phyloP scores from a whole-genome alignment of 306 rosid genomes.

The Gynostemma pentaphyllum region DNA sequence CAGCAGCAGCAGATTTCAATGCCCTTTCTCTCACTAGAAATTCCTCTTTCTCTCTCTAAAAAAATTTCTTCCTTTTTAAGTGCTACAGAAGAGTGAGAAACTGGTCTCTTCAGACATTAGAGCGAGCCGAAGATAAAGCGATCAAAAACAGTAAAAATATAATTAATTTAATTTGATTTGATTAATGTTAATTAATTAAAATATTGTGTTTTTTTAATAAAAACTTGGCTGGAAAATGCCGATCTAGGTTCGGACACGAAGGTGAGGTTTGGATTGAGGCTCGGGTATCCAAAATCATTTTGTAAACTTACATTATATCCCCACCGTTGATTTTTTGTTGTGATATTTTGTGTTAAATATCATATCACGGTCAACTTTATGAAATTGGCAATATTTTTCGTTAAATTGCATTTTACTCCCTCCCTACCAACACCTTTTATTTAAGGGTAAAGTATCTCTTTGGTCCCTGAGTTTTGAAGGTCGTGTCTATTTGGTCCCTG shows the following conservation, averaged over 20 bases:
- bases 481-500: no score
- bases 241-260: constrained; percentile 1
- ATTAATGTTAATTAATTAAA: not conserved
- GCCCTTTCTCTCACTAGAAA: constrained; percentile 9
- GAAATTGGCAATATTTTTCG: no score
- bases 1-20: not conserved
- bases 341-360: no score
- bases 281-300: not conserved
- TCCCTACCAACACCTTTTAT: no score
- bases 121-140: constrained; percentile 14
- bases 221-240: constrained; percentile 1
- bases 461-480: no score
- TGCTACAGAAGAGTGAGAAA: constrained; percentile 10
- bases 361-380: no score
- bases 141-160: not conserved
- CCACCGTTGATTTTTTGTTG: not conserved
- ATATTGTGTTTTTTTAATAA: not conserved
- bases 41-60: not conserved
- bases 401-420: no score
- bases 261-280: not conserved
- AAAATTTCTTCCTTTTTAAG: not conserved
- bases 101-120: constrained; percentile 10
- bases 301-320: not conserved
- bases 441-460: no score
- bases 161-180: no score